Percentiles rank a stretch among this genome's conserved stretches.
phyloP scores from a whole-genome alignment of 2,329 filamentous ascomycete species.

The Hypoxylon sp. region DNA sequence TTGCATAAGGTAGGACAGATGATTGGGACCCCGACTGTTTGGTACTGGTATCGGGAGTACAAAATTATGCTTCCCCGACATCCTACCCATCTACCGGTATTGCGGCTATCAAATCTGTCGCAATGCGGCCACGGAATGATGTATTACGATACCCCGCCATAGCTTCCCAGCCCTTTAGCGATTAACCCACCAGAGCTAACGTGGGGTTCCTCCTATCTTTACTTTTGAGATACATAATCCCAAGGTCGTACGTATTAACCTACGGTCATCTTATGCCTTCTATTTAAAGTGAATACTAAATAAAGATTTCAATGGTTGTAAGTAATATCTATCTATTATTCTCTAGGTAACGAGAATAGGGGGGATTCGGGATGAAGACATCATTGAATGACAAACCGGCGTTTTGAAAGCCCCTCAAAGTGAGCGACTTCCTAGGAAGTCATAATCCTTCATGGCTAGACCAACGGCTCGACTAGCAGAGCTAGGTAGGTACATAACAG shows the following conservation, averaged over 20 bases:
- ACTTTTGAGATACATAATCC: neutral
- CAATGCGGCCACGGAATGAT: conserved; percentile 38
- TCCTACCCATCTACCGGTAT: conserved; percentile 21
- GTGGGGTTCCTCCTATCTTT: conserved; percentile 9
- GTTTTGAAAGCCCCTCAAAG: conserved; percentile 4
- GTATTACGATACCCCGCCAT: conserved; percentile 40
- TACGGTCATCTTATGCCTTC: neutral
- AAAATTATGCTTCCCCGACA: conserved; percentile 20
- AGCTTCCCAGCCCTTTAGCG: neutral
- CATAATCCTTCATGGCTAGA: conserved; percentile 5
- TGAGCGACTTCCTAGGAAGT: conserved; percentile 21
- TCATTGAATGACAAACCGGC: neutral
- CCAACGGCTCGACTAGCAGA: conserved; percentile 13
- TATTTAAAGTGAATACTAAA: neutral
- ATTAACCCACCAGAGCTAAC: neutral
- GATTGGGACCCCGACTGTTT: neutral
- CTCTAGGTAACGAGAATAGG: neutral
- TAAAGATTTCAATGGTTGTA: neutral
- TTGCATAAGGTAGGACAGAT: neutral
- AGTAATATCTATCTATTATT: neutral
- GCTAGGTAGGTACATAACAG: conserved; percentile 14
- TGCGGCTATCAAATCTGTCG: conserved; percentile 33
- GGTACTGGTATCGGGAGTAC: conserved; percentile 14
- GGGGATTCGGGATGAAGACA: neutral
- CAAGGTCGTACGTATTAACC: neutral